Evolutionary conservation across 768 basidiomycete genomes (phyloP).

Genomic region (Auriscalpium vulgare): DNA sequence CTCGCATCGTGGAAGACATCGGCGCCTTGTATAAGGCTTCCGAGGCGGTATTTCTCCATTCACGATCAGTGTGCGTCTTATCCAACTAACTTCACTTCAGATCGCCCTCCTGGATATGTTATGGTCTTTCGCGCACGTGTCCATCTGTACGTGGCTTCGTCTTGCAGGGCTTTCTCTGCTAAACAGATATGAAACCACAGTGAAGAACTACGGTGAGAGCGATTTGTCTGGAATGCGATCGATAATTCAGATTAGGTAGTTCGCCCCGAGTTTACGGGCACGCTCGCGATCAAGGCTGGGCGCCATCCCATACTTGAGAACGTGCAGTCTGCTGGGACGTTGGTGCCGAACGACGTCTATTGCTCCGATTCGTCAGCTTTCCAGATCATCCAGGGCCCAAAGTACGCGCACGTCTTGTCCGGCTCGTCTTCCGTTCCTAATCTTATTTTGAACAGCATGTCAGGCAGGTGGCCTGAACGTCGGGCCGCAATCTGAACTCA

Average conservation of each 20-base stretch:
- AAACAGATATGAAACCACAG: conserved; percentile 16
- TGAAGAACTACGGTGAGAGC: conserved; percentile 40
- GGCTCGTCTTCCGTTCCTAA: neutral
- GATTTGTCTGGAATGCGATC: neutral
- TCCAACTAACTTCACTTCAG: conserved; percentile 28
- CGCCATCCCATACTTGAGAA: conserved; percentile 84
- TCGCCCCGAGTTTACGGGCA: conserved; percentile 87
- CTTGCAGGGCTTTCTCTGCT: neutral
- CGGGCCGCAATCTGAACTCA: neutral
- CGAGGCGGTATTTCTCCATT: conserved; percentile 58
- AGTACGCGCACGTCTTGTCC: conserved; percentile 36
- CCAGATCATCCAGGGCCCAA: conserved; percentile 88
- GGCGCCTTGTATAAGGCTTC: conserved; percentile 84
- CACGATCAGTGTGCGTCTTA: neutral
- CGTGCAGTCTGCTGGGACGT: conserved; percentile 53
- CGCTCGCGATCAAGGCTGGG: conserved; percentile 81
- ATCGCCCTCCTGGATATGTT: conserved; percentile 86
- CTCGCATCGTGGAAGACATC: conserved; percentile 59
- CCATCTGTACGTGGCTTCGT: conserved; percentile 52
- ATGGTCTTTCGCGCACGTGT: conserved; percentile 77
- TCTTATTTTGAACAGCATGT: conserved; percentile 40
- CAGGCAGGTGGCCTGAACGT: conserved; percentile 27
- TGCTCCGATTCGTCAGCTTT: conserved; percentile 79
- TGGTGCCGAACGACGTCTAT: conserved; percentile 88
- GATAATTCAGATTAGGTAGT: conserved; percentile 33